Evolutionary conservation across 2,329 filamentous ascomycete species (phyloP), one percentile per base, ranked within the genome.

Genomic region (Calcarisporium arbuscula): DNA sequence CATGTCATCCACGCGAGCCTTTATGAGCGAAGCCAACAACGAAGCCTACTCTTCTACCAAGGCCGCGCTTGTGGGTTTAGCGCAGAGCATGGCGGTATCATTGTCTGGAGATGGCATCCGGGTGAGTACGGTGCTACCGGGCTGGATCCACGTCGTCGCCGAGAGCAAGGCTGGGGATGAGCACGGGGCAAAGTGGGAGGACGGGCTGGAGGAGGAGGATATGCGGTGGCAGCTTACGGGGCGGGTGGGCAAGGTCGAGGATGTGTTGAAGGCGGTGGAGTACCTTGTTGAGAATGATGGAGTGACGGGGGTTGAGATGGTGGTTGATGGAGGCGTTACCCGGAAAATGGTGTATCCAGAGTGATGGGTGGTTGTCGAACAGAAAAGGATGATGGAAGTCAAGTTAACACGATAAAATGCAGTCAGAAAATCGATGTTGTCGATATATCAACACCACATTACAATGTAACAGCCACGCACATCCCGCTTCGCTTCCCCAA

Each of bases 11-110:
- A 72, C 68, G 6, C 58, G 68, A 18, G 68, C 68, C 1, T 50
- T 62, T 29, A 67, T 70, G 54, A 58, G 62, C 25, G 70, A 73
- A 47, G 48, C 58, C 1, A 56, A 70, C 35, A 67, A 68, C 37
- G 69, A 73, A 49, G 61, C 60, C 2, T 72, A 73, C 37, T 63
- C 65, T 2, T 54, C 68, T 0, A 66, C 62, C 0, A 72, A 74
- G 50, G 68, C 68, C 3, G 68, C 68, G 1, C 47, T 74, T 17
- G 47, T 72, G 8, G 69, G 69, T 0, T 45, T 74, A 19, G 65
- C 64, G 32, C 68, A 70, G 43, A 61, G 61, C 8, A 61, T 72
- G 62, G 61, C 65, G 9, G 58, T 68, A 7, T 65, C 61, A 25
- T 49, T 72, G 11, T 54, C 61, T 31, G 48, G 53, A 4, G 57